Evolutionary conservation across 352 stramenopile genomes (phyloP).

Genomic region (Globisporangium parvum): DNA sequence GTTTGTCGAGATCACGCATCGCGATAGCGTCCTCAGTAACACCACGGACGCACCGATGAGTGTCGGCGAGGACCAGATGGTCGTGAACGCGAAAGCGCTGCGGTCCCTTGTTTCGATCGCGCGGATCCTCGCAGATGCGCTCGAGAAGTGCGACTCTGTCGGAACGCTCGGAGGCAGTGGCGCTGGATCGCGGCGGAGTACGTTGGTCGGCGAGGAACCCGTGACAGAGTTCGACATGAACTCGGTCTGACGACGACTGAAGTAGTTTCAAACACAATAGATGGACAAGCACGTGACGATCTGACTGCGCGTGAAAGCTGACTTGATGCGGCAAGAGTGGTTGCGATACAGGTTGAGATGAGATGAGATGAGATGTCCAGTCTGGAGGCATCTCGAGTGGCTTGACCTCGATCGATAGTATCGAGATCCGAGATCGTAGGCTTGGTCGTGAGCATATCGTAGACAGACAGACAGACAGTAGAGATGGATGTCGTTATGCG

Average conservation of each 20-base stretch:
- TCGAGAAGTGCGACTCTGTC: conserved; percentile 27
- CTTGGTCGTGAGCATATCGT: too few species aligned
- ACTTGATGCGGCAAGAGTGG: too few species aligned
- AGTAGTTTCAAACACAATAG: not conserved
- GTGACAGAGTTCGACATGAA: conserved; percentile 28
- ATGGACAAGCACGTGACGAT: not conserved
- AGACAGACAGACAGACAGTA: too few species aligned
- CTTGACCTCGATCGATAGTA: too few species aligned
- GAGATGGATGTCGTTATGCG: too few species aligned
- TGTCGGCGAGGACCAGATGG: conserved; percentile 7
- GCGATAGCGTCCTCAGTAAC: conserved; percentile 2
- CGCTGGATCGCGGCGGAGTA: conserved; percentile 3
- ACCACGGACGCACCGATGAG: not conserved
- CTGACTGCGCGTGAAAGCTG: too few species aligned
- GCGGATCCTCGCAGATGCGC: conserved; percentile 35
- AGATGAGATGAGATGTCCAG: too few species aligned
- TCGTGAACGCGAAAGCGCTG: conserved; percentile 20
- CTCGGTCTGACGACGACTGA: conserved; percentile 9
- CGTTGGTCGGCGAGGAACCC: conserved; percentile 14
- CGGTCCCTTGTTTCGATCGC: conserved; percentile 37
- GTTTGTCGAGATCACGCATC: conserved; percentile 26
- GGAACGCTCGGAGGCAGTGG: not conserved
- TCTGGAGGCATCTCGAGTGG: too few species aligned
- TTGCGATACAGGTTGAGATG: too few species aligned
- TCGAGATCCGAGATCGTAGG: too few species aligned